Percentiles rank a stretch among this genome's conserved stretches.
Evolutionary conservation across 2,329 filamentous ascomycete species (phyloP).

Genomic region (Rhinocladiella mackenziei): DNA sequence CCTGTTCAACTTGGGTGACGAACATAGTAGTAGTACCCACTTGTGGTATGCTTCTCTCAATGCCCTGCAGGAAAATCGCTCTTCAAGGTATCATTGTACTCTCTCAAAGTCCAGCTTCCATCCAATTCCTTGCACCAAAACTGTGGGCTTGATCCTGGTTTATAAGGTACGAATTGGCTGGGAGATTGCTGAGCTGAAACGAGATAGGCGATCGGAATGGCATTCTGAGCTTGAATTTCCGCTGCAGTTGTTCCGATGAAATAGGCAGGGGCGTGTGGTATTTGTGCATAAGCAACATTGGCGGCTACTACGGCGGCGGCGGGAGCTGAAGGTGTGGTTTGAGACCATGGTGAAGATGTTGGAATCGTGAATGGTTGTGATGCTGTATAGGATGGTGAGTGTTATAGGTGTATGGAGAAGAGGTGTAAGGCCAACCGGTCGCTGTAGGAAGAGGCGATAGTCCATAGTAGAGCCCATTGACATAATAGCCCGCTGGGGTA

Average conservation of each 20-base stretch:
- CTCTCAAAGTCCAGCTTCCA: slow-evolving; percentile 35
- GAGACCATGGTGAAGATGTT: slow-evolving; percentile 11
- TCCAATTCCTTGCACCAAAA: slow-evolving; percentile 38
- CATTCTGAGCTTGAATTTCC: slow-evolving; percentile 33
- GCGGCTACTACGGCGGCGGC: slow-evolving; percentile 26
- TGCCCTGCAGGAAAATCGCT: slow-evolving; percentile 27
- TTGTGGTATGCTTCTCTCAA: slow-evolving; percentile 28
- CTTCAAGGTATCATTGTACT: slow-evolving; percentile 27
- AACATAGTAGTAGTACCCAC: slow-evolving; percentile 29
- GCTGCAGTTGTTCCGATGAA: slow-evolving; percentile 27
- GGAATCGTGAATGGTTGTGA: slow-evolving; percentile 6
- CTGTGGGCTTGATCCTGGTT: slow-evolving; percentile 31
- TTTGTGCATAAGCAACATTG: slow-evolving; percentile 25
- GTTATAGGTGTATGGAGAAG: slow-evolving; percentile 25
- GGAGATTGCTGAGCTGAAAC: slow-evolving; percentile 25
- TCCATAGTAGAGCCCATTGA: slow-evolving; percentile 26
- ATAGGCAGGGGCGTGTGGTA: slow-evolving; percentile 27
- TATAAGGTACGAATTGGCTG: slow-evolving; percentile 33
- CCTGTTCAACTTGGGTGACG: slow-evolving; percentile 18
- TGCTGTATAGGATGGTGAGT: slow-evolving; percentile 27
- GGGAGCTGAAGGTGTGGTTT: slow-evolving; percentile 20
- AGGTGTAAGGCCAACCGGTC: slow-evolving; percentile 28
- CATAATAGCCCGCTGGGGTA: slow-evolving; percentile 25
- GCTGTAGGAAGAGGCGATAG: slow-evolving; percentile 15
- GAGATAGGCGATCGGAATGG: slow-evolving; percentile 28